A percentile compares a stretch with the other conserved stretches of the same genome.
Conservation (phyloP, 371 early-diverging fungal genomes). For the Fennellomyces sp. region DNA sequence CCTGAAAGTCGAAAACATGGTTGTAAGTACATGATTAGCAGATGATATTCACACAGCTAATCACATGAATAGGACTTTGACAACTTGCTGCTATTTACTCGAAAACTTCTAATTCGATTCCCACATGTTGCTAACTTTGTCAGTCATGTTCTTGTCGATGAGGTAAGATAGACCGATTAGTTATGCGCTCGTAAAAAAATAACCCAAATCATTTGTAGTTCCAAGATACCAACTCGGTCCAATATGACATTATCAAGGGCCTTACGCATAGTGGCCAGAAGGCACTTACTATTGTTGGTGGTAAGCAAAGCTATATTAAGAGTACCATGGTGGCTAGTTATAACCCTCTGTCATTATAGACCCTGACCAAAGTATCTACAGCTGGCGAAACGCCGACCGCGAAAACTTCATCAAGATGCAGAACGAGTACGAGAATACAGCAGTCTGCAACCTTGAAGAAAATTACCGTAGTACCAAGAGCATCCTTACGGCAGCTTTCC, state of each 20-base stretch:
- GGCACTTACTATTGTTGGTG: conserved; percentile 63
- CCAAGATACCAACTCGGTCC: conserved; percentile 67
- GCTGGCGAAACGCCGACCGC: conserved; percentile 62
- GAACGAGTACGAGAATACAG: conserved; percentile 34
- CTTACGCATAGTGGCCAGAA: conserved; percentile 37
- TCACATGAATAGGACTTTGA: conserved; percentile 76
- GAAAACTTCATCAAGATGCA: conserved; percentile 58
- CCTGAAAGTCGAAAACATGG: conserved; percentile 26
- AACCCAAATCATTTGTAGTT: conserved; percentile 35
- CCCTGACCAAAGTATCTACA: conserved; percentile 68
- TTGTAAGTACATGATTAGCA: conserved; percentile 44
- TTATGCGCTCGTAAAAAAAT: neutral
- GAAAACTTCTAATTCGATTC: conserved; percentile 31
- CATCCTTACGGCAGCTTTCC: conserved; percentile 49
- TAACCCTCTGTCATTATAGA: conserved; percentile 15
- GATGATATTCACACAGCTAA: too few relatives aligned
- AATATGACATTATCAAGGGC: conserved; percentile 53
- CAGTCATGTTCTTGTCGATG: conserved; percentile 60
- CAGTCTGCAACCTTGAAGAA: conserved; percentile 43
- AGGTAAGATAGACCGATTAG: conserved; percentile 20
- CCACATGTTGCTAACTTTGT: conserved; percentile 21
- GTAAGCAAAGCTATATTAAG: conserved; percentile 26
- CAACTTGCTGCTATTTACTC: conserved; percentile 46
- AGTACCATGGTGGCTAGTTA: neutral
- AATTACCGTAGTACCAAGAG: conserved; percentile 63